Base-by-base conservation (phyloP, 2,329 filamentous ascomycete genomes). In the Trichophyton verrucosum region DNA sequence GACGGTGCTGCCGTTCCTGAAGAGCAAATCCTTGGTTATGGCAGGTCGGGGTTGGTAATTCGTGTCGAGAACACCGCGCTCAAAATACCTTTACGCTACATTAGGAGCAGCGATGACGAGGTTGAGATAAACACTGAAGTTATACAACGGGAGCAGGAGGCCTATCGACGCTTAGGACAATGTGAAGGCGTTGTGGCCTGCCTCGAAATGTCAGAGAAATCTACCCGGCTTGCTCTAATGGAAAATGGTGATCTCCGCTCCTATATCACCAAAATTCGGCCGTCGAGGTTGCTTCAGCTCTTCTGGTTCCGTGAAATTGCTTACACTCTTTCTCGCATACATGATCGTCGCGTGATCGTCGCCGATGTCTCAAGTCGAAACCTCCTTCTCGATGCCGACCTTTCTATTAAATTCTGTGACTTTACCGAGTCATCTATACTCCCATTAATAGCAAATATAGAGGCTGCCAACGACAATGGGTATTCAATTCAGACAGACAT, bases 401-500 rank as follows among this genome's bases (percentile, higher is more conserved):
- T 57, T 20, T 36, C 30, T 36, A 11, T 57, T 30, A 36, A 38
- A 22, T 20, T 61, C 11, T 61, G 60, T 8, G 60, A 59, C 20
- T 59, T 53, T 36, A 44, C 36, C 9, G 27, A 42, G 30, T 56
- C 20, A 7, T 56, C 44, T 8, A 20, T 40, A 27, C 17, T 61
- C 7, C 53, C 60, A 3, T 20, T 58, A 3, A 64, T 68, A 56
- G 59, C 62, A 17, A 36, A 67, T 62, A 69, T 73, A 62, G 63
- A 68, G 13, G 62, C 62, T 8, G 64, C 63, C 11, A 65, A 71
- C 60, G 67, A 71, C 33, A 61, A 64, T 44, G 69, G 68, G 27
- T 71, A 65, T 59, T 67, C 67, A 1, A 65, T 66, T 13, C 63
- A 65, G 22, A 70, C 65, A 13, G 69, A 73, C 61, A 68, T 74